Evolutionary conservation across 2,329 filamentous ascomycete species (phyloP), one percentile per base, ranked within the genome.

Genomic region (Aspergillus pseudonomiae): DNA sequence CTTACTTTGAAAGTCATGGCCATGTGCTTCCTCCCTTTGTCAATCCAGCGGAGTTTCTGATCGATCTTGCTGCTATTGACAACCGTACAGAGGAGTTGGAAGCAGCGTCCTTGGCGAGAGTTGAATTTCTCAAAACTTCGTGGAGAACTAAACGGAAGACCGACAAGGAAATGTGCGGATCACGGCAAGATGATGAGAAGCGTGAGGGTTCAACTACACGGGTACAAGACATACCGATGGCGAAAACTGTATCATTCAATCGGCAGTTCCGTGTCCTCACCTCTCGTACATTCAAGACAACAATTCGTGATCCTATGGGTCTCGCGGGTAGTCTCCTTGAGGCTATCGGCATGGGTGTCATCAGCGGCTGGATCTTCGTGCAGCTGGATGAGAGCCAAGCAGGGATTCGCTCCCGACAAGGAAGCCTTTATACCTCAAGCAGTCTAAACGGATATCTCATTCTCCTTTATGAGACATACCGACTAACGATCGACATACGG

Each of bases 401-500:
- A 1, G 91, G 91, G 0, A 93, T 94, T 55, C 84, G 91, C 28
- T 93, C 90, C 30, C 84, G 91, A 1, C 80, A 93, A 74, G 91
- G 90, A 56, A 89, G 89, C 6, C 77, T 94, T 0, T 94, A 93
- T 69, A 91, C 86, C 2, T 87, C 89, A 0, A 84, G 89, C 7
- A 89, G 86, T 5, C 81, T 94, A 6, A 91, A 94, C 71, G 90
- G 90, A 1, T 94, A 94, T 71, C 82, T 94, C 3, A 89, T 93
- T 57, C 81, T 94, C 12, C 81, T 93, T 14, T 93, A 91, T 65
- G 91, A 94, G 75, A 88, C 87, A 0, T 94, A 92, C 70, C 87
- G 91, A 5, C 79, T 94, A 63, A 91, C 89, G 0, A 84, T 90
- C 57, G 91, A 94, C 66, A 91, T 94, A 16, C 86, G 87, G 30